phyloP scores from a whole-genome alignment of 2,329 filamentous ascomycete species.

The Aspergillus puulaauensis region DNA sequence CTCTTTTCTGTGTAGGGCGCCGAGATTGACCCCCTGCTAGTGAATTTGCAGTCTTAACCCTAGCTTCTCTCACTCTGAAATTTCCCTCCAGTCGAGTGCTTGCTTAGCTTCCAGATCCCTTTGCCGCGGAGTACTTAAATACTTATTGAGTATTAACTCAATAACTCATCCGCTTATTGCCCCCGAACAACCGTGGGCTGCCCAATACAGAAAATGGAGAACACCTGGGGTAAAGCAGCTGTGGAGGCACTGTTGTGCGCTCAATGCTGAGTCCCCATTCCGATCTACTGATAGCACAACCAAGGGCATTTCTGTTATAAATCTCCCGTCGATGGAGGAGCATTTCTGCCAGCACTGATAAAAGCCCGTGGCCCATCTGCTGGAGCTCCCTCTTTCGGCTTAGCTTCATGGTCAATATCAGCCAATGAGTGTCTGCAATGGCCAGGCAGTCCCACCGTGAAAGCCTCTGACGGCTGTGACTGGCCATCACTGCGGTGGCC shows the following conservation, averaged over 20 bases:
- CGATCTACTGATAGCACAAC: not conserved
- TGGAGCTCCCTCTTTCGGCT: conserved; percentile 39
- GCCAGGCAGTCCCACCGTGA: not conserved
- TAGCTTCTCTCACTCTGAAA: too few species aligned
- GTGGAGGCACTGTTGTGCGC: not conserved
- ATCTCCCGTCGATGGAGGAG: not conserved
- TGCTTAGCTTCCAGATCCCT: too few species aligned
- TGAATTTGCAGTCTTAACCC: too few species aligned
- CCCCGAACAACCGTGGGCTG: not conserved
- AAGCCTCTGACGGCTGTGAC: not conserved
- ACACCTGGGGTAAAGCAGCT: not conserved
- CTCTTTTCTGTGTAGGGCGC: not conserved
- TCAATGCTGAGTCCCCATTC: not conserved
- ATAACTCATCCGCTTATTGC: too few species aligned
- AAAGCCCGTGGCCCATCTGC: conserved; percentile 23
- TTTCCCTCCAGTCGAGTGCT: too few species aligned
- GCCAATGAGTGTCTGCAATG: conserved; percentile 11
- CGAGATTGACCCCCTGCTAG: too few species aligned
- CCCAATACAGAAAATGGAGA: conserved; percentile 1
- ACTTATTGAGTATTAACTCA: too few species aligned
- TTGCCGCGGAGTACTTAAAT: too few species aligned
- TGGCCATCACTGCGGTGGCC: conserved; percentile 8
- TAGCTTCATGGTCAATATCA: conserved; percentile 19
- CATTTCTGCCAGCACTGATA: not conserved
- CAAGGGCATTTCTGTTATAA: conserved; percentile 3